These are phyloP conservation scores for Fusarium tjaetaba DNA, from an alignment of 2,329 filamentous ascomycete genomes.

Conservation along the genomic window DNA sequence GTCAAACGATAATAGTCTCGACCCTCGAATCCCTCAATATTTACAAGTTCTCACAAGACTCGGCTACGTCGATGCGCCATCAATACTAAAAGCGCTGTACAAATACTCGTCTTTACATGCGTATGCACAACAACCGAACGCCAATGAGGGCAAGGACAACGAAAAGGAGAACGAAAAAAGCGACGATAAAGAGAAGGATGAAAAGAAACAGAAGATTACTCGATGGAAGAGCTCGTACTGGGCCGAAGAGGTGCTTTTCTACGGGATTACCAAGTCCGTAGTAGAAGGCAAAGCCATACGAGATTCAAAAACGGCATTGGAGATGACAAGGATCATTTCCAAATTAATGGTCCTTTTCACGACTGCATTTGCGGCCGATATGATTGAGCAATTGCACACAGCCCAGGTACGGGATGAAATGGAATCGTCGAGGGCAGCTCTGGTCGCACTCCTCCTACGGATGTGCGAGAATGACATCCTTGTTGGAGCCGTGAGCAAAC, in stretches of 20 bases:
- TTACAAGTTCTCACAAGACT: conserved; percentile 64
- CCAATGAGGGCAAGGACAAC: conserved; percentile 33
- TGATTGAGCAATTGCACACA: conserved; percentile 57
- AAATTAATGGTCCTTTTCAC: conserved; percentile 70
- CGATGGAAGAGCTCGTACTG: conserved; percentile 68
- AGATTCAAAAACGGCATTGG: conserved; percentile 58
- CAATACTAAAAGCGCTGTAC: conserved; percentile 65
- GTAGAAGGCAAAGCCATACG: conserved; percentile 63
- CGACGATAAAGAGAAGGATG: conserved; percentile 36
- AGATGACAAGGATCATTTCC: conserved; percentile 60
- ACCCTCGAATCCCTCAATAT: conserved; percentile 69
- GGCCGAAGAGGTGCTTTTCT: conserved; percentile 90
- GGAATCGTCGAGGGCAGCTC: conserved; percentile 68
- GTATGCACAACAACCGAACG: conserved; percentile 32
- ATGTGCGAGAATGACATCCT: conserved; percentile 69
- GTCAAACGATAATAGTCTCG: conserved; percentile 60
- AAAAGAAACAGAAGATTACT: conserved; percentile 33
- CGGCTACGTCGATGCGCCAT: conserved; percentile 63
- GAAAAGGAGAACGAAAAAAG: conserved; percentile 19
- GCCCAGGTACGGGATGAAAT: conserved; percentile 64
- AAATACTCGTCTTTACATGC: conserved; percentile 65
- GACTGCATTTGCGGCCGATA: conserved; percentile 59
- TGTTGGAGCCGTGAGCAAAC: conserved; percentile 62
- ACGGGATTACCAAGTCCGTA: conserved; percentile 90
- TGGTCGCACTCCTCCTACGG: conserved; percentile 70